Evolutionary conservation across 2,329 filamentous ascomycete genomes (phyloP).

Genomic region (Clonostachys rhizophaga): DNA sequence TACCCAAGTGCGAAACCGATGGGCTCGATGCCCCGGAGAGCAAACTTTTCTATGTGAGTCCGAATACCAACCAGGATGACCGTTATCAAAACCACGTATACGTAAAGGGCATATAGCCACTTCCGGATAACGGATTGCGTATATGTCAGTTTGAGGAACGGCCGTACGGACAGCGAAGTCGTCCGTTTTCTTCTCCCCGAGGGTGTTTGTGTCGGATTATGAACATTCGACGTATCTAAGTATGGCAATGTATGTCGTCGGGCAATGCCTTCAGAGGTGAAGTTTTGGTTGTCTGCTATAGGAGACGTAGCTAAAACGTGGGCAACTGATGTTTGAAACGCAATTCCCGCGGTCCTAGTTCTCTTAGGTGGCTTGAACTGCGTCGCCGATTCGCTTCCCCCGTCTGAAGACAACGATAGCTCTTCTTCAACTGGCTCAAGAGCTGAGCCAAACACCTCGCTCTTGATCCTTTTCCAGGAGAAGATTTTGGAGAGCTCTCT

Average conservation of each 20-base stretch:
- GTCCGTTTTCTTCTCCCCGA: conserved; percentile 63
- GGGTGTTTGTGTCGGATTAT: conserved; percentile 38
- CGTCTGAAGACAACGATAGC: conserved; percentile 16
- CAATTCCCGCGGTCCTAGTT: conserved; percentile 21
- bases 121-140: conserved; percentile 72
- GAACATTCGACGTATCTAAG: conserved; percentile 29
- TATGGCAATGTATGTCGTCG: conserved; percentile 51
- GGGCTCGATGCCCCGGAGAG: conserved; percentile 70
- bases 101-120: conserved; percentile 77
- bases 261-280: conserved; percentile 6
- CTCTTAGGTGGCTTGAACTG: conserved; percentile 11
- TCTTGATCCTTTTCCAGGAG: conserved; percentile 41
- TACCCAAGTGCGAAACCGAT: conserved; percentile 93
- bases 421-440: conserved; percentile 24
- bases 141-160: conserved; percentile 77
- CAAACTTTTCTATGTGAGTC: conserved; percentile 60
- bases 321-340: not conserved
- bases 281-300: not conserved
- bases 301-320: not conserved
- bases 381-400: conserved; percentile 14
- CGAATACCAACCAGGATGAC: conserved; percentile 71
- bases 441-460: conserved; percentile 19
- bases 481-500: conserved; percentile 33
- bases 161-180: conserved; percentile 59
- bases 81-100: conserved; percentile 63